A percentile compares a stretch with the other conserved stretches of the same genome.
Conservation (phyloP, 305 asterid species). For the Fraxinus platypoda region DNA sequence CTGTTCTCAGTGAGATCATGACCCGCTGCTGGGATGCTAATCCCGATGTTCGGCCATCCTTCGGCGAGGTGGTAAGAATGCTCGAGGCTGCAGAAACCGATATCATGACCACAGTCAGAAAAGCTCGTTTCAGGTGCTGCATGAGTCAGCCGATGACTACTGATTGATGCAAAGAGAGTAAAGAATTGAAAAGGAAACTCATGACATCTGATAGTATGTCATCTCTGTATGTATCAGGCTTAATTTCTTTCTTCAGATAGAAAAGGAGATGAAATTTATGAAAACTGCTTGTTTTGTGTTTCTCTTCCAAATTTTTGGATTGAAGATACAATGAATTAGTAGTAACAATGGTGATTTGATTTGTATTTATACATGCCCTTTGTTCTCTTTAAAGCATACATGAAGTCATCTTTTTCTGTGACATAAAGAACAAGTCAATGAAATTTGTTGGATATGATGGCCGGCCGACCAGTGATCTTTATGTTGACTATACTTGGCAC, state of each 20-base stretch:
- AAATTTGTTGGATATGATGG: neutral
- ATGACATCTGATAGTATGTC: slow-evolving; percentile 24
- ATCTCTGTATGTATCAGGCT: slow-evolving; percentile 41
- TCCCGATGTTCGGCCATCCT: slow-evolving; percentile 57
- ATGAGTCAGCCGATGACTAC: slow-evolving; percentile 54
- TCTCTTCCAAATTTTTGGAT: slow-evolving; percentile 27
- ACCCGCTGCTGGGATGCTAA: slow-evolving; percentile 63
- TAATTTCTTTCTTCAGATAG: slow-evolving; percentile 42
- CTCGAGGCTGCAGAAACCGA: slow-evolving; percentile 57
- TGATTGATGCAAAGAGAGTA: slow-evolving; percentile 33
- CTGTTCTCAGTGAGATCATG: slow-evolving; percentile 55
- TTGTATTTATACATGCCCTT: slow-evolving; percentile 32
- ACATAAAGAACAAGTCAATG: neutral
- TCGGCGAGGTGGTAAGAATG: slow-evolving; percentile 53
- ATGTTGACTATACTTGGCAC: neutral
- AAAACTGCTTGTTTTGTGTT: slow-evolving; percentile 37
- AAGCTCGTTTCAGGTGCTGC: slow-evolving; percentile 75
- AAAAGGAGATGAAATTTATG: slow-evolving; percentile 33
- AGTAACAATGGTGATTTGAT: slow-evolving; percentile 34
- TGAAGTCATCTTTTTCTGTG: neutral
- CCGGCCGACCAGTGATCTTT: neutral
- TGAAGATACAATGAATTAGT: slow-evolving; percentile 32
- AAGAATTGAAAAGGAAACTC: slow-evolving; percentile 19
- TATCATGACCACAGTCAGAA: slow-evolving; percentile 54
- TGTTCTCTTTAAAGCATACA: neutral